phyloP scores from a whole-genome alignment of 148 eudicot species.

The Amaranthus hypochondriacus region DNA sequence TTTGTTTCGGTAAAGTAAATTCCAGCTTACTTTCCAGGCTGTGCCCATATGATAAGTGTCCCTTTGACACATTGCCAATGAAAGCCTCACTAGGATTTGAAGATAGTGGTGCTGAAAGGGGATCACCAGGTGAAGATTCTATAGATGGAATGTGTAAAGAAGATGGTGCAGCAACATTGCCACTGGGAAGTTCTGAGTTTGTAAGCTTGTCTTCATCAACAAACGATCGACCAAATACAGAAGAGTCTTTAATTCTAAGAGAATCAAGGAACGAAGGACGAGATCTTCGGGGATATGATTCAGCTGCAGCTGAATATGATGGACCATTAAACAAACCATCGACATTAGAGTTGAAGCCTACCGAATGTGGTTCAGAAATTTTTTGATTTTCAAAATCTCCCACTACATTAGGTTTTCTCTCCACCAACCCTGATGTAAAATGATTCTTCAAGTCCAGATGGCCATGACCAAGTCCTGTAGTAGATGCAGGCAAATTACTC shows the following conservation, averaged over 20 bases:
- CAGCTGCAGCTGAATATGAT: constrained; percentile 36
- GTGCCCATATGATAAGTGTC: constrained; percentile 27
- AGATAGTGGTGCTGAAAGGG: constrained; percentile 24
- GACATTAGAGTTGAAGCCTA: constrained; percentile 33
- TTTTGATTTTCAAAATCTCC: constrained; percentile 31
- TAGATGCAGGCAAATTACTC: constrained; percentile 16
- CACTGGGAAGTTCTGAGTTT: constrained; percentile 27
- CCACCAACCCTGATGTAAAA: constrained; percentile 29
- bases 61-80: constrained; percentile 34
- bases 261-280: constrained; percentile 95
- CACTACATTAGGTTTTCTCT: constrained; percentile 36
- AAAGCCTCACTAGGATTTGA: constrained; percentile 18
- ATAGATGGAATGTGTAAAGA: constrained; percentile 18
- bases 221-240: constrained; percentile 30
- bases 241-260: constrained; percentile 50
- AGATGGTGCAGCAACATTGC: constrained; percentile 35
- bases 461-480: constrained; percentile 32
- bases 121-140: constrained; percentile 21
- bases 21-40: constrained; percentile 35
- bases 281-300: constrained; percentile 46
- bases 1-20: constrained; percentile 51
- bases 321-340: constrained; percentile 32
- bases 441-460: constrained; percentile 20
- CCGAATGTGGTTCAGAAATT: constrained; percentile 39
- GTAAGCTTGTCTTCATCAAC: constrained; percentile 34